Percentiles rank a stretch among this genome's conserved stretches.
Evolutionary conservation across 1,284 basidiomycete genomes (phyloP).

Genomic region (Ustilago esculenta): DNA sequence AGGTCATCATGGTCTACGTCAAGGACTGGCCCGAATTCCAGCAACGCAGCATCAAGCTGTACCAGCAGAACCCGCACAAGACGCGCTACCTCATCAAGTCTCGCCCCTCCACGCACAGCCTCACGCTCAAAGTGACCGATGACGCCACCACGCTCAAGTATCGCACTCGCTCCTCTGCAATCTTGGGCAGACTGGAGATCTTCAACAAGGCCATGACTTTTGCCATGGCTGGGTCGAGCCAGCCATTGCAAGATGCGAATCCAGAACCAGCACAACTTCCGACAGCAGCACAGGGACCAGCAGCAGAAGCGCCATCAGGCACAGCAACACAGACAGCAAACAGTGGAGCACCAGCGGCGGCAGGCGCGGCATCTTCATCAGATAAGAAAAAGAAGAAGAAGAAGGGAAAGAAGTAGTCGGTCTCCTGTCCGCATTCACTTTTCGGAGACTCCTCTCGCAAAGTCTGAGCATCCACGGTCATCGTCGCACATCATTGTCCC

Average conservation of each 20-base stretch:
- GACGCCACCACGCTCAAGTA: conserved; percentile 75
- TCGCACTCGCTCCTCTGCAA: conserved; percentile 89
- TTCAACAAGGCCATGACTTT: conserved; percentile 83
- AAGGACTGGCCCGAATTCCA: conserved; percentile 59
- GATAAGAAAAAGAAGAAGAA: conserved; percentile 53
- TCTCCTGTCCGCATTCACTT: too few species aligned
- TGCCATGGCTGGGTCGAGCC: conserved; percentile 73
- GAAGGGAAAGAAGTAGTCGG: conserved; percentile 47
- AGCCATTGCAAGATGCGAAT: conserved; percentile 32
- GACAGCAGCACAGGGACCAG: conserved; percentile 1
- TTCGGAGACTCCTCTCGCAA: too few species aligned
- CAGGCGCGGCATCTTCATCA: conserved; percentile 8
- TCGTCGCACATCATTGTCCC: too few species aligned
- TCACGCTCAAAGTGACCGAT: conserved; percentile 60
- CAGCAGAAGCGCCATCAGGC: conserved; percentile 5
- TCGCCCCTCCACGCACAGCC: conserved; percentile 40
- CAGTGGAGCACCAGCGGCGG: conserved; percentile 7
- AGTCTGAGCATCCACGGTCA: too few species aligned
- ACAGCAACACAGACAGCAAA: not conserved
- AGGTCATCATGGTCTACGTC: conserved; percentile 55
- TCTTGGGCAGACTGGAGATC: conserved; percentile 91
- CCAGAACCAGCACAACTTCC: conserved; percentile 10
- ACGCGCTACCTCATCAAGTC: conserved; percentile 58
- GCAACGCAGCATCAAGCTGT: conserved; percentile 50
- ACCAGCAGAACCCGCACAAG: conserved; percentile 40